phyloP scores from a whole-genome alignment of 352 stramenopile genomes.

The Globisporangium okanoganense region DNA sequence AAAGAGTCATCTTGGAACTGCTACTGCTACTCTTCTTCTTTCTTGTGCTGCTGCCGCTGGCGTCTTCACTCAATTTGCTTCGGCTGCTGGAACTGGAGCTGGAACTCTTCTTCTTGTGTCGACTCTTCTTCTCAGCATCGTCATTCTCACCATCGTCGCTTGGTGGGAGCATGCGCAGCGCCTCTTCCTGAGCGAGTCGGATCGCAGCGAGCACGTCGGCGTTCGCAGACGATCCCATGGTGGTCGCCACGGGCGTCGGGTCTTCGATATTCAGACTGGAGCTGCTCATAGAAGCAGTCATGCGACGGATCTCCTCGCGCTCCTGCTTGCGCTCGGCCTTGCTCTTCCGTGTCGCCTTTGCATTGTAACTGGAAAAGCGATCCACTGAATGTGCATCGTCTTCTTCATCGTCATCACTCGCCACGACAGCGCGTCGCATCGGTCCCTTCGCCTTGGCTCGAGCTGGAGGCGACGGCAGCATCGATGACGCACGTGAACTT shows the following conservation, averaged over 20 bases:
- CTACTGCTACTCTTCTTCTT: slow-evolving; percentile 23
- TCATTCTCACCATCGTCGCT: neutral
- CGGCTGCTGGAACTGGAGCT: slow-evolving; percentile 12
- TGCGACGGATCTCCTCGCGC: slow-evolving; percentile 38
- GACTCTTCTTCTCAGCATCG: slow-evolving; percentile 20
- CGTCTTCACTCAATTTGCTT: slow-evolving; percentile 14
- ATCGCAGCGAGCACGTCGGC: slow-evolving; percentile 68
- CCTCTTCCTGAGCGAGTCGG: slow-evolving; percentile 58
- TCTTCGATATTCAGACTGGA: slow-evolving; percentile 3
- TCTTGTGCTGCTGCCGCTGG: neutral
- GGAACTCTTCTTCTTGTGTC: slow-evolving; percentile 29
- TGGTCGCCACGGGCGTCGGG: neutral
- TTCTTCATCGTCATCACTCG: slow-evolving; percentile 29
- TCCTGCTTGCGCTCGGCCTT: slow-evolving; percentile 30
- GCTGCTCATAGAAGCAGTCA: slow-evolving; percentile 23
- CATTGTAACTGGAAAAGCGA: slow-evolving; percentile 51
- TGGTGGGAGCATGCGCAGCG: slow-evolving; percentile 50
- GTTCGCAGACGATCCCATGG: slow-evolving; percentile 12
- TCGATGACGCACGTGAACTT: neutral
- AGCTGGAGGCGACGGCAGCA: neutral
- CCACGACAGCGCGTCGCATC: slow-evolving; percentile 1
- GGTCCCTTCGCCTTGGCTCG: neutral
- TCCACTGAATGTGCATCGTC: slow-evolving; percentile 22
- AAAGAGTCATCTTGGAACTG: slow-evolving; percentile 16
- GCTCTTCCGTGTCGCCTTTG: slow-evolving; percentile 28